Base-by-base conservation (phyloP, 805 yeast species). In the Jamesozyma jinghongensis region DNA sequence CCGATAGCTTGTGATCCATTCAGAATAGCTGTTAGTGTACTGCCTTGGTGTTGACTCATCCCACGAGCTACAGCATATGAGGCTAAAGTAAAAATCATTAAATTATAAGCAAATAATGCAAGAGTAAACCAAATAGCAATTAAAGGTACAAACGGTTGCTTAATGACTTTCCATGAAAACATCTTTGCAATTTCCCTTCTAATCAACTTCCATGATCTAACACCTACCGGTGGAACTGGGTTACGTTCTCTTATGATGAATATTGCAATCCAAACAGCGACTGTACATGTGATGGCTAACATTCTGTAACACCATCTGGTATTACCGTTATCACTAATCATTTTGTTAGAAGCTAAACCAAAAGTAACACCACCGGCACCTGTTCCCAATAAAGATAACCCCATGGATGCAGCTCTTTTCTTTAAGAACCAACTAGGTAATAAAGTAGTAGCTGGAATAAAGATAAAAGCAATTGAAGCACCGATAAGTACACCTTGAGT, bases 341-440 rank as follows among this genome's bases (percentile, higher is more conserved):
- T 55, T 13, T 65, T 64, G 40, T 70, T 65, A 10, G 63, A 59
- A 0, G 72, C 60, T 37, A 72, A 50, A 5, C 74, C 60, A 40
- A 64, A 68, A 0, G 63, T 51, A 7, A 72, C 65, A 43, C 79
- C 80, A 26, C 79, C 76, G 1, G 73, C 48, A 31, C 79, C 80
- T 3, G 76, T 66, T 8, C 80, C 81, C 18, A 69, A 51, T 19
- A 70, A 61, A 2, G 73, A 66, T 19, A 73, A 53, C 4, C 79
- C 79, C 51, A 68, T 63, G 2, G 78, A 75, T 11, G 71, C 56
- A 3, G 79, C 79, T 48, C 88, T 67, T 43, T 64, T 77, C 47
- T 74, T 78, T 34, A 74, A 59, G 55, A 83, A 83, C 81, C 84
- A 82, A 40, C 77, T 84, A 0, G 87, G 86, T 19, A 82, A 51